Evolutionary conservation across 2,329 filamentous ascomycete genomes (phyloP).

Genomic region (Botryosphaeria dothidea): DNA sequence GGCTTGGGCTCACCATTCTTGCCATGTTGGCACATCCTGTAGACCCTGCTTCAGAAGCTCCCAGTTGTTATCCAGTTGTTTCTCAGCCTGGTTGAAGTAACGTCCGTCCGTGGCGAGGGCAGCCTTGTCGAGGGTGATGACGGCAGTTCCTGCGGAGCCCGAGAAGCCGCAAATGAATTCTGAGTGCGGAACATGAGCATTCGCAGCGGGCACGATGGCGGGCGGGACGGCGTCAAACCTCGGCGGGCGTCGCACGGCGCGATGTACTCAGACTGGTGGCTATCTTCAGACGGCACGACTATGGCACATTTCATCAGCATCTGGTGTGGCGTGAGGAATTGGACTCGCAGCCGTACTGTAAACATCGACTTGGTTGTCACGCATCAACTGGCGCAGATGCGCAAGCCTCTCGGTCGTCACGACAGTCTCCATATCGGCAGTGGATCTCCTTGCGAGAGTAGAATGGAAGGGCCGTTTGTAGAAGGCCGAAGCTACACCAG

Average conservation of each 20-base stretch:
- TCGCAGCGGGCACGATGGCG: slow-evolving; percentile 20
- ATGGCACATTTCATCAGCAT: slow-evolving; percentile 40
- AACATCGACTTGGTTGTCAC: slow-evolving; percentile 79
- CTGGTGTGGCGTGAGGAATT: slow-evolving; percentile 25
- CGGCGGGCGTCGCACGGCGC: slow-evolving; percentile 90
- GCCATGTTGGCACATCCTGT: slow-evolving; percentile 93
- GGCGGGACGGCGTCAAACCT: slow-evolving; percentile 45
- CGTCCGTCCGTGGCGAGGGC: slow-evolving; percentile 91
- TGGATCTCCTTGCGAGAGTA: slow-evolving; percentile 28
- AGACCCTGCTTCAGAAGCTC: slow-evolving; percentile 86
- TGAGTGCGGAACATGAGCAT: slow-evolving; percentile 33
- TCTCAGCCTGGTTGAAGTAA: slow-evolving; percentile 95
- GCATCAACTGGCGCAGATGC: slow-evolving; percentile 82
- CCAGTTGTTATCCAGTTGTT: slow-evolving; percentile 93
- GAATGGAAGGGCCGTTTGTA: slow-evolving; percentile 31
- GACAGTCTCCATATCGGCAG: slow-evolving; percentile 72
- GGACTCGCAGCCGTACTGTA: slow-evolving; percentile 65
- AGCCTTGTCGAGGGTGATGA: slow-evolving; percentile 83
- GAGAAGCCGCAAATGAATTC: slow-evolving; percentile 93
- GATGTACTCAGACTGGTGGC: slow-evolving; percentile 97
- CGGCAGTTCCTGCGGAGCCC: slow-evolving; percentile 89
- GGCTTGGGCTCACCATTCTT: slow-evolving; percentile 71
- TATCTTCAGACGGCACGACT: slow-evolving; percentile 97
- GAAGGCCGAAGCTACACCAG: slow-evolving; percentile 25
- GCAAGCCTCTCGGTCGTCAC: slow-evolving; percentile 76